phyloP scores from a whole-genome alignment of 2,329 filamentous ascomycete genomes.

The Stachybotrys echinatus region DNA sequence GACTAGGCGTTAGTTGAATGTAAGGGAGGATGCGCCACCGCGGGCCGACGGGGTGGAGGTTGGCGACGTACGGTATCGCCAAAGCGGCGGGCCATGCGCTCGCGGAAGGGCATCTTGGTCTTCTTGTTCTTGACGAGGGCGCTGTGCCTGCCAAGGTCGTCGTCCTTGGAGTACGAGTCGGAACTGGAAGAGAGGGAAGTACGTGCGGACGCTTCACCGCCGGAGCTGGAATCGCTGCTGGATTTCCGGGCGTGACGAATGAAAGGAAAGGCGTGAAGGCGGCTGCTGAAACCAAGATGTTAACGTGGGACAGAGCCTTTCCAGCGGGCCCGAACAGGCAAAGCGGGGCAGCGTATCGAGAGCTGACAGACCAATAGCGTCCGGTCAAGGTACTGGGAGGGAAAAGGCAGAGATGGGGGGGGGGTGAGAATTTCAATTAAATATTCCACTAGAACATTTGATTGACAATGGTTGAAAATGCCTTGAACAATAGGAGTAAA shows the following conservation, averaged over 20 bases:
- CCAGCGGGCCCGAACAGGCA: neutral
- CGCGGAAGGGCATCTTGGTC: slow-evolving; percentile 30
- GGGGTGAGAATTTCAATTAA: too few relatives aligned
- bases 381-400: neutral
- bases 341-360: slow-evolving; percentile 1
- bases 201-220: neutral
- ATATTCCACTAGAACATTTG: too few relatives aligned
- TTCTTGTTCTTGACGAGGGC: slow-evolving; percentile 12
- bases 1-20: too few relatives aligned
- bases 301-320: slow-evolving; percentile 4
- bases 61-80: slow-evolving; percentile 41
- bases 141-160: slow-evolving; percentile 10
- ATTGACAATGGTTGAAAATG: too few relatives aligned
- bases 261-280: slow-evolving; percentile 13
- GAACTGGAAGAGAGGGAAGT: neutral
- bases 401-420: neutral
- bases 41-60: too few relatives aligned
- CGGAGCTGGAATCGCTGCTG: slow-evolving; percentile 12
- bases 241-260: slow-evolving; percentile 15
- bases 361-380: neutral
- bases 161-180: slow-evolving; percentile 1
- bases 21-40: too few relatives aligned
- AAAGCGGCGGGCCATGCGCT: slow-evolving; percentile 40
- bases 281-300: slow-evolving; percentile 14
- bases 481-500: too few relatives aligned